Percentiles rank a stretch among this genome's conserved stretches.
Evolutionary conservation across 306 rosid species (phyloP).

Genomic region (Phaseolus lunatus): DNA sequence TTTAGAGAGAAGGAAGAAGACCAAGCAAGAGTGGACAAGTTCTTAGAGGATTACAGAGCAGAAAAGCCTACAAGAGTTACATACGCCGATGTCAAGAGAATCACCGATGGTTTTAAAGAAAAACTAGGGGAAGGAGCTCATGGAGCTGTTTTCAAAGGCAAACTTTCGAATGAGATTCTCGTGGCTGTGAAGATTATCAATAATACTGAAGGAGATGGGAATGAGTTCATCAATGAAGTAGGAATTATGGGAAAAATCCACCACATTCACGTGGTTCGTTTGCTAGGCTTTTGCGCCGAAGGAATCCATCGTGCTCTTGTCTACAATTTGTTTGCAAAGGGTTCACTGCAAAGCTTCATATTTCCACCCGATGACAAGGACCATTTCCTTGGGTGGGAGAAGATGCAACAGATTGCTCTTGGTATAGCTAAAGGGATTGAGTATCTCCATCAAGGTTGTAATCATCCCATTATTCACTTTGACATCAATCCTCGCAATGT

Average conservation of each 20-base stretch:
- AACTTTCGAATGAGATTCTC: background rate
- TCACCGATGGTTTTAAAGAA: background rate
- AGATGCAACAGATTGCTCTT: background rate
- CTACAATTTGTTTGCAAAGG: background rate
- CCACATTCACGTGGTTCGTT: background rate
- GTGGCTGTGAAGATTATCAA: background rate
- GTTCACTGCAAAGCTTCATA: no score
- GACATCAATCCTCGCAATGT: no score
- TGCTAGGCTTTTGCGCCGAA: background rate
- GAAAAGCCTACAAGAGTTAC: background rate
- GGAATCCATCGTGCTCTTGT: background rate
- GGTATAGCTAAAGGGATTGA: background rate
- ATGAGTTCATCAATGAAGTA: background rate
- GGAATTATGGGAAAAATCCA: background rate
- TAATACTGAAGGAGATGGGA: background rate
- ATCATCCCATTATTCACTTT: no score
- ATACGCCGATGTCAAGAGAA: background rate
- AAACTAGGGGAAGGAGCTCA: background rate
- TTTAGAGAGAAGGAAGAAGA: background rate
- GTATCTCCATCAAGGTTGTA: background rate
- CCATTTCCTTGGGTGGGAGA: background rate
- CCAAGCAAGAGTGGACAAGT: background rate
- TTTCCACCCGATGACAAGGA: background rate
- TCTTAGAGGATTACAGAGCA: background rate
- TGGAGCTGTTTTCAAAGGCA: background rate